Evolutionary conservation across 2,329 filamentous ascomycete species (phyloP).

Genomic region (Paecilomyces sp.): DNA sequence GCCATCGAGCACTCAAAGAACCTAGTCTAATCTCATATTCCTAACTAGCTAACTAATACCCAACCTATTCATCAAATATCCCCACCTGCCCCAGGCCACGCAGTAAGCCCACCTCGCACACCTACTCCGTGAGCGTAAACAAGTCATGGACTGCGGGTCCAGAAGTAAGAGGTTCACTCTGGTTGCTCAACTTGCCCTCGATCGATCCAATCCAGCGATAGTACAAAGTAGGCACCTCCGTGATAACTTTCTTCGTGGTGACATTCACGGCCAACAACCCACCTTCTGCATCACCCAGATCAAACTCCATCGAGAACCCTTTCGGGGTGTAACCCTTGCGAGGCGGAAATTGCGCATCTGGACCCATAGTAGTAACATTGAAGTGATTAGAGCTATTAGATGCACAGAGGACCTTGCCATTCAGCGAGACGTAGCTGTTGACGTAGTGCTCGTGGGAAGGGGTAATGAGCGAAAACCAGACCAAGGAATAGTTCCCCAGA

Average conservation of each 20-base stretch:
- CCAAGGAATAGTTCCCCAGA: slow-evolving; percentile 36
- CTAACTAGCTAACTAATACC: no score
- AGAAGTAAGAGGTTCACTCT: not conserved
- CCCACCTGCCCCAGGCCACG: not conserved
- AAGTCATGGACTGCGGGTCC: not conserved
- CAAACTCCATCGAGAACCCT: slow-evolving; percentile 10
- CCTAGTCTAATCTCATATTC: no score
- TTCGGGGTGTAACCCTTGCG: slow-evolving; percentile 9
- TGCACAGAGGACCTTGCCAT: slow-evolving; percentile 23
- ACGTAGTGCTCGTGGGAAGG: slow-evolving; percentile 11
- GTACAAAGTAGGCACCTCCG: not conserved
- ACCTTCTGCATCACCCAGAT: slow-evolving; percentile 6
- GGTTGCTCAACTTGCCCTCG: not conserved
- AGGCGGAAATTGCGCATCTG: slow-evolving; percentile 13
- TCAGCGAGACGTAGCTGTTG: slow-evolving; percentile 23
- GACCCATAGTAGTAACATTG: slow-evolving; percentile 5
- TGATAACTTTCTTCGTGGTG: not conserved
- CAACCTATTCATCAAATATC: not conserved
- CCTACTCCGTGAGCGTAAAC: not conserved
- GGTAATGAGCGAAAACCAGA: slow-evolving; percentile 36
- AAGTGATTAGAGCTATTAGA: slow-evolving; percentile 3
- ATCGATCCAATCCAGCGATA: not conserved
- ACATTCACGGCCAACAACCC: slow-evolving; percentile 1
- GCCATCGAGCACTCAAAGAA: no score
- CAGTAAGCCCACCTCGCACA: not conserved